Evolutionary conservation across 257 asterid species (phyloP).

Genomic region (Gentiana straminea): DNA sequence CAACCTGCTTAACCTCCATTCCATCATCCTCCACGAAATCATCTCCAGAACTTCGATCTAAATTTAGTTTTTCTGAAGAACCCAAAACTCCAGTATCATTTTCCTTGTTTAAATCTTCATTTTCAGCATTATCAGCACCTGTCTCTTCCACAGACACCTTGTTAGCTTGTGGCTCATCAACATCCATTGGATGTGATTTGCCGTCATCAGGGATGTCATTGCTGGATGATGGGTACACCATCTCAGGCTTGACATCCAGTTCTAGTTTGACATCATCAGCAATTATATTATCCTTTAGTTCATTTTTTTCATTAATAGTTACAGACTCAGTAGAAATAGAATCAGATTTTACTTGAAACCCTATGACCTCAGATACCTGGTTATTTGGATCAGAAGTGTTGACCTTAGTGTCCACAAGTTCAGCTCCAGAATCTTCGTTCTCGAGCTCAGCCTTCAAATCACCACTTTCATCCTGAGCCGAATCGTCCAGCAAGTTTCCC

Average conservation of each 20-base stretch:
- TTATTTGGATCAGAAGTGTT: conserved; percentile 28
- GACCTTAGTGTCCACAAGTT: conserved; percentile 24
- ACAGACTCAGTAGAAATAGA: conserved; percentile 64
- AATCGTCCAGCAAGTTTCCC: conserved; percentile 14
- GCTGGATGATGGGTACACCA: conserved; percentile 33
- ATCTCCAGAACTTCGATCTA: conserved; percentile 68
- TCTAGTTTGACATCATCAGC: conserved; percentile 68
- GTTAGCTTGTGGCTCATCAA: conserved; percentile 30
- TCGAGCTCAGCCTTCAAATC: conserved; percentile 22
- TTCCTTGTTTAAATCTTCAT: conserved; percentile 23
- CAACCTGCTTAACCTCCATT: conserved; percentile 37
- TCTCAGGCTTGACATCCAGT: conserved; percentile 54
- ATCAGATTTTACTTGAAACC: conserved; percentile 64
- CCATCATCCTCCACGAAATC: conserved; percentile 80
- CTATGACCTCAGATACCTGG: conserved; percentile 76
- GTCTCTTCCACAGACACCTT: conserved; percentile 23
- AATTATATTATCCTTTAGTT: conserved; percentile 54
- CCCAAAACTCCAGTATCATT: conserved; percentile 32
- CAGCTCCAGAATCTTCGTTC: conserved; percentile 24
- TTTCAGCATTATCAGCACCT: conserved; percentile 20
- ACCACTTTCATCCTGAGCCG: conserved; percentile 24
- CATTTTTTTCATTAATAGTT: conserved; percentile 61
- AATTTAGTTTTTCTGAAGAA: conserved; percentile 43
- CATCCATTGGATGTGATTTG: conserved; percentile 51
- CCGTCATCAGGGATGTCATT: conserved; percentile 35